Percentiles rank a stretch among this genome's conserved stretches.
These are phyloP conservation scores for Blastobotrys serpentis DNA, from an alignment of 1,139 yeast genomes.

Conservation along the genomic window DNA sequence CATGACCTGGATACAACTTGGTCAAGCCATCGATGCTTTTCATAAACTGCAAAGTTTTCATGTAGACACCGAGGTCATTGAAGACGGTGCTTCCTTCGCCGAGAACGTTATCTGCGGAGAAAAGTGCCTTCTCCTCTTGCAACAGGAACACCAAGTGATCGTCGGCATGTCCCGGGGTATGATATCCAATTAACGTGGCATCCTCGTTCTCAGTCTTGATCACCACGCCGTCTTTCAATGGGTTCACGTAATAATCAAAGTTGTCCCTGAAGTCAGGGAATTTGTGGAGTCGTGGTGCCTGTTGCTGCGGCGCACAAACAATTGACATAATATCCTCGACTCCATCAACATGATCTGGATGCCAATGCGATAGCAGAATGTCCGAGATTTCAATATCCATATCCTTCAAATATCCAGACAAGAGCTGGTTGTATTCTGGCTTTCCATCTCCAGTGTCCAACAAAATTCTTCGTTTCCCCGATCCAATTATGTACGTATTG, in stretches of 20 bases:
- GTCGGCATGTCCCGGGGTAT: constrained; percentile 43
- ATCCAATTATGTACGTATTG: constrained; percentile 43
- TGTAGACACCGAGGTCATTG: constrained; percentile 35
- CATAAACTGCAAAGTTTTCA: constrained; percentile 35
- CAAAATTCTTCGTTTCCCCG: constrained; percentile 36
- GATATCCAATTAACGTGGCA: constrained; percentile 35
- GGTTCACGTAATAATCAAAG: constrained; percentile 12
- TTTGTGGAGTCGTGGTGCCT: constrained; percentile 11
- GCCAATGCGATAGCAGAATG: constrained; percentile 43
- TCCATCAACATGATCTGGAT: constrained; percentile 41
- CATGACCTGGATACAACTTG: constrained; percentile 42
- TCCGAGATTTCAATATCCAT: constrained; percentile 33
- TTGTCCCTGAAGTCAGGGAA: constrained; percentile 9
- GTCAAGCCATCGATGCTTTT: constrained; percentile 14
- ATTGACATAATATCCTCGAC: constrained; percentile 24
- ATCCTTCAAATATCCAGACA: constrained; percentile 29
- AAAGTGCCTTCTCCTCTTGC: constrained; percentile 38
- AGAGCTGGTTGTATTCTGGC: constrained; percentile 32
- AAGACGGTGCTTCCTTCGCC: constrained; percentile 43
- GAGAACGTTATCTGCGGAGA: constrained; percentile 42
- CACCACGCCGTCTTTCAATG: constrained; percentile 33
- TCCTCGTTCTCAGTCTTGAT: constrained; percentile 32
- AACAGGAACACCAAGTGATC: constrained; percentile 41
- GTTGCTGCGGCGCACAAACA: constrained; percentile 16
- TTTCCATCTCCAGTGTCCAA: constrained; percentile 43